These are phyloP conservation scores for Straminergon stramineum DNA, from an alignment of 225 moss, liverwort and hornwort genomes.

Conservation along the genomic window DNA sequence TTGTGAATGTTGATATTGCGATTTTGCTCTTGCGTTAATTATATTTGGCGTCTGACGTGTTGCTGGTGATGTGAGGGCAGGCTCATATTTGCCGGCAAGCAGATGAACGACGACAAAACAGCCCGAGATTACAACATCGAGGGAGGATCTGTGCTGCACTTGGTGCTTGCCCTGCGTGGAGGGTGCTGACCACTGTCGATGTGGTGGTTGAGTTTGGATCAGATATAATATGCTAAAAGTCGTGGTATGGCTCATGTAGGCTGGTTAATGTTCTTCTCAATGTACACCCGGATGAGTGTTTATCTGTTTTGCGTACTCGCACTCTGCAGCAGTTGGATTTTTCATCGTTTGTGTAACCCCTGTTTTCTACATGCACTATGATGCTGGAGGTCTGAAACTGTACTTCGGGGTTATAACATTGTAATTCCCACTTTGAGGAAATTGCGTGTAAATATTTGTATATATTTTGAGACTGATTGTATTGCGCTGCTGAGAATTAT, in stretches of 20 bases:
- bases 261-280: slow-evolving; percentile 10
- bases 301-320: slow-evolving; percentile 5
- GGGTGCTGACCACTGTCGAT: slow-evolving; percentile 41
- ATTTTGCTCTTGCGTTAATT: background rate
- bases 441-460: slow-evolving; percentile 21
- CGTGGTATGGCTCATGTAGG: slow-evolving; percentile 9
- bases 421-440: slow-evolving; percentile 19
- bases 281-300: background rate
- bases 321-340: slow-evolving; percentile 12
- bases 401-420: slow-evolving; percentile 12
- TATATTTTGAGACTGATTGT: slow-evolving; percentile 7
- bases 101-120: slow-evolving; percentile 98
- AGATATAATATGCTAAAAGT: background rate
- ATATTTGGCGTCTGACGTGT: background rate
- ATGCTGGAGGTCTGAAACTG: slow-evolving; percentile 21
- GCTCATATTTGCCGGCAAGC: slow-evolving; percentile 98
- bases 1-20: background rate
- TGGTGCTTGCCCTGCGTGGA: slow-evolving; percentile 96
- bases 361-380: slow-evolving; percentile 6
- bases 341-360: slow-evolving; percentile 5
- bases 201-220: background rate
- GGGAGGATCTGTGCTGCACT: slow-evolving; percentile 96
- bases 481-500: background rate
- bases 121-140: slow-evolving; percentile 98
- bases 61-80: slow-evolving; percentile 26